Percentiles rank a stretch among this genome's conserved stretches.
phyloP scores from a whole-genome alignment of 805 yeast species.

The Torulaspora delbrueckii region DNA sequence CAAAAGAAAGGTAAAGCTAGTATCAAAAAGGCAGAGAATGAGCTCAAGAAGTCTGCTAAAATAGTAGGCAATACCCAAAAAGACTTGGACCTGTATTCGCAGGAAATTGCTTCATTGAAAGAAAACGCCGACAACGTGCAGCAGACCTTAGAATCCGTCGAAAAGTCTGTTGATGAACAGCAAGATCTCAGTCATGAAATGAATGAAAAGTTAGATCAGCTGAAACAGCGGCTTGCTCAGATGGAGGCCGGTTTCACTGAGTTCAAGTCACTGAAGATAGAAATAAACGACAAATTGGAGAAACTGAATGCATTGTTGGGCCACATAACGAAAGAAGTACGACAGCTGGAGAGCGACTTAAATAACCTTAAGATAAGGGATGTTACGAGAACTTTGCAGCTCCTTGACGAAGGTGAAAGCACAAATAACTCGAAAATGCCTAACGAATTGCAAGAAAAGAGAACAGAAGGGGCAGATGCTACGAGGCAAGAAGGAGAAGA shows the following conservation, averaged over 20 bases:
- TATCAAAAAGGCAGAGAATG: slow-evolving; percentile 58
- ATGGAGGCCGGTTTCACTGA: slow-evolving; percentile 47
- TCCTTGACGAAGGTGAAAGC: slow-evolving; percentile 15
- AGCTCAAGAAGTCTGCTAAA: slow-evolving; percentile 50
- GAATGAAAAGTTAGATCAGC: slow-evolving; percentile 38
- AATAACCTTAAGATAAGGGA: slow-evolving; percentile 49
- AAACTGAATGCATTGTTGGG: slow-evolving; percentile 42
- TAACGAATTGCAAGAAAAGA: not conserved
- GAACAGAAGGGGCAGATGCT: not conserved
- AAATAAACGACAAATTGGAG: slow-evolving; percentile 58
- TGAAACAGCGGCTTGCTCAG: slow-evolving; percentile 39
- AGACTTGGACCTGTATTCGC: slow-evolving; percentile 44
- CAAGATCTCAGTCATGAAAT: slow-evolving; percentile 41
- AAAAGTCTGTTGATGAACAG: slow-evolving; percentile 34
- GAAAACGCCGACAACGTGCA: slow-evolving; percentile 34
- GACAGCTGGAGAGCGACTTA: slow-evolving; percentile 40
- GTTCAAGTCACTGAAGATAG: slow-evolving; percentile 61
- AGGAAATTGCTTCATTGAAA: slow-evolving; percentile 33
- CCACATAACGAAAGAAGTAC: slow-evolving; percentile 39
- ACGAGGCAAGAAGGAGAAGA: not conserved
- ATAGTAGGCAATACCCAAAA: slow-evolving; percentile 42
- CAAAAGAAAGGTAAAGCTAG: slow-evolving; percentile 53
- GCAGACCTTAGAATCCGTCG: slow-evolving; percentile 30
- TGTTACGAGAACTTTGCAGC: slow-evolving; percentile 34
- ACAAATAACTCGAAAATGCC: not conserved